Base-by-base conservation (phyloP, 495 filamentous ascomycete species). In the Bacidia rubella region DNA sequence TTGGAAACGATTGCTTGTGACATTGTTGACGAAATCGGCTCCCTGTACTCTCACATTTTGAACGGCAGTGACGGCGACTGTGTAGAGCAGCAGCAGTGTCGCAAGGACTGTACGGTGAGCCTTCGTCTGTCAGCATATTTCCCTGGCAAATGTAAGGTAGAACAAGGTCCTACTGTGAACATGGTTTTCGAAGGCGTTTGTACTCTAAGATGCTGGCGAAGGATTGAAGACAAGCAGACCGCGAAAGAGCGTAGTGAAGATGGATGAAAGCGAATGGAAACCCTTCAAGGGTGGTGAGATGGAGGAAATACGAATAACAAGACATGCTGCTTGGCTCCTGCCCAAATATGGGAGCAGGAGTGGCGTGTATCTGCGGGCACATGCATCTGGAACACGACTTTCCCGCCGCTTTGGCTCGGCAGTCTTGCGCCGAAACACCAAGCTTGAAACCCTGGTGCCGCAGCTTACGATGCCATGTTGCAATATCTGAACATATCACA, bases 1-100 rank as follows among this genome's bases (percentile, higher is more conserved):
- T 70, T 92, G 82, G 71, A 95, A 85, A 46, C 87, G 81, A 61
- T 89, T 77, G 44, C 80, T 79, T 11, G 82, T 88, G 50, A 80
- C 72, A 42, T 77, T 75, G 70, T 95, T 85, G 63, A 95, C 78
- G 65, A 96, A 95, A 67, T 93, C 78, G 57, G 79, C 76, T 52
- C 85, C 86, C 45, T 82, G 65, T 45, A 92, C 81, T 51, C 78
- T 75, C 47, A 97, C 72, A 12, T 85, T 72, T 50, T 75, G 78
- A 35, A 95, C 80, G 20, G 87, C 90, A 17, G 71, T 65, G 17
- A 74, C 81, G 29, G 29, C 29, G 29, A 15, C 7, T 7, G 15
- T 7, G 7, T 7, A 35, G 7, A 35, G 29, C 29, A 35, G 29
- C 5, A 35, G 15, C 29, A 35, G 29, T 35, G 29, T 15, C 15